Percentiles rank a stretch among this genome's conserved stretches.
Conservation (phyloP, 2,329 filamentous ascomycete genomes). For the Colletotrichum sp. region DNA sequence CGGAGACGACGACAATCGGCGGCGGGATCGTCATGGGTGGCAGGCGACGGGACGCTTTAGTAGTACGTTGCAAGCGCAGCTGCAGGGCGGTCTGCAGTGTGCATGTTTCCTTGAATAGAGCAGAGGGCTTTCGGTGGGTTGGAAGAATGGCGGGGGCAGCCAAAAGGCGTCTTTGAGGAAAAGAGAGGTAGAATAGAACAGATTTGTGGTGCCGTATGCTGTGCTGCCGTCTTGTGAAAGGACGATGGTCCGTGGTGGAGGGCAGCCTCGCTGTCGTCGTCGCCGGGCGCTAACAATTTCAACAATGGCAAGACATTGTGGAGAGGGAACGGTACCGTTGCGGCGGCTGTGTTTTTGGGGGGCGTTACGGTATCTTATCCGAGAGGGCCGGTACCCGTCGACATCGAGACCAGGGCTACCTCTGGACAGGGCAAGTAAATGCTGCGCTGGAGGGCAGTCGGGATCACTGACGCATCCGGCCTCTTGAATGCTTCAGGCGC, state of each 20-base stretch:
- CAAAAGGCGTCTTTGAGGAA: slow-evolving; percentile 12
- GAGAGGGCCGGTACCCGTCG: slow-evolving; percentile 2
- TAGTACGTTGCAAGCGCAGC: background rate
- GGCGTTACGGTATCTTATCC: slow-evolving; percentile 5
- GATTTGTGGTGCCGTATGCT: background rate
- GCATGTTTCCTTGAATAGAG: slow-evolving; percentile 10
- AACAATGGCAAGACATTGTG: slow-evolving; percentile 16
- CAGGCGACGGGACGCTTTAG: slow-evolving; percentile 10
- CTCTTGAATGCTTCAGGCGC: background rate
- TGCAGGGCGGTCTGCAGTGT: background rate
- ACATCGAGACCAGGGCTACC: background rate
- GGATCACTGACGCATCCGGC: background rate
- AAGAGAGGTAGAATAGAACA: background rate
- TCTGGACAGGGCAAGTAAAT: background rate
- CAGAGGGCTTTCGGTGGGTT: background rate
- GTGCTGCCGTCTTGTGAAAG: slow-evolving; percentile 9
- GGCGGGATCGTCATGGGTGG: slow-evolving; percentile 19
- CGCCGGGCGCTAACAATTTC: slow-evolving; percentile 14
- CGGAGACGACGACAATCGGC: slow-evolving; percentile 7
- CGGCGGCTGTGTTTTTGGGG: slow-evolving; percentile 5
- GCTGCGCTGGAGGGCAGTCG: background rate
- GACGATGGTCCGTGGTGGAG: slow-evolving; percentile 12
- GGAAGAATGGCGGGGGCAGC: background rate
- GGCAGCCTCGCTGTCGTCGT: slow-evolving; percentile 6
- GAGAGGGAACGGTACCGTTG: slow-evolving; percentile 20